These are phyloP conservation scores for Turritis glabra DNA, from an alignment of 345 rosid species.

Conservation along the genomic window DNA sequence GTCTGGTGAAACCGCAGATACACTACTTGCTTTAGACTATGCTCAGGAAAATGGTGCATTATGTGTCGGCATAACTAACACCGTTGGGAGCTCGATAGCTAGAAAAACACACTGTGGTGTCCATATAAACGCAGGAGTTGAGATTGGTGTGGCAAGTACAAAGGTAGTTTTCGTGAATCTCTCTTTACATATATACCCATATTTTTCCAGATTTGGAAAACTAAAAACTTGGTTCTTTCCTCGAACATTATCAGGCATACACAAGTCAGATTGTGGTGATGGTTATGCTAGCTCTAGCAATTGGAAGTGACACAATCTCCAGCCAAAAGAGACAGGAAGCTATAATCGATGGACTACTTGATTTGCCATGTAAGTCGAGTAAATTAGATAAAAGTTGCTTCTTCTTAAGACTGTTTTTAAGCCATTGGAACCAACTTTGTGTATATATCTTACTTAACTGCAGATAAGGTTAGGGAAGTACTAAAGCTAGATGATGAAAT, in stretches of 20 bases:
- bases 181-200: not conserved
- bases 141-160: conserved; percentile 97
- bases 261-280: conserved; percentile 97
- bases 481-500: conserved; percentile 80
- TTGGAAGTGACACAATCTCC: conserved; percentile 85
- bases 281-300: conserved; percentile 95
- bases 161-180: conserved; percentile 53
- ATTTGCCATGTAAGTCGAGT: conserved; percentile 72
- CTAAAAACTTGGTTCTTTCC: not conserved
- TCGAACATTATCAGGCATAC: conserved; percentile 62
- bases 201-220: not conserved
- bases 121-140: conserved; percentile 94
- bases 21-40: conserved; percentile 78
- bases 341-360: conserved; percentile 85
- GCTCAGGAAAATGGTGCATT: conserved; percentile 87
- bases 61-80: conserved; percentile 95
- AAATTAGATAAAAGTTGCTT: not conserved
- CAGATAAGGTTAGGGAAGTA: conserved; percentile 86
- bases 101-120: conserved; percentile 89
- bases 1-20: conserved; percentile 99
- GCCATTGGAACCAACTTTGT: not conserved
- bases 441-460: not conserved
- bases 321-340: conserved; percentile 80
- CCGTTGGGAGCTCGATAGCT: conserved; percentile 97
- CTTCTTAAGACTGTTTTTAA: not conserved